Percentiles rank a stretch among this genome's conserved stretches.
phyloP scores from a whole-genome alignment of 2,329 filamentous ascomycete species.

The Penicillium sp. region DNA sequence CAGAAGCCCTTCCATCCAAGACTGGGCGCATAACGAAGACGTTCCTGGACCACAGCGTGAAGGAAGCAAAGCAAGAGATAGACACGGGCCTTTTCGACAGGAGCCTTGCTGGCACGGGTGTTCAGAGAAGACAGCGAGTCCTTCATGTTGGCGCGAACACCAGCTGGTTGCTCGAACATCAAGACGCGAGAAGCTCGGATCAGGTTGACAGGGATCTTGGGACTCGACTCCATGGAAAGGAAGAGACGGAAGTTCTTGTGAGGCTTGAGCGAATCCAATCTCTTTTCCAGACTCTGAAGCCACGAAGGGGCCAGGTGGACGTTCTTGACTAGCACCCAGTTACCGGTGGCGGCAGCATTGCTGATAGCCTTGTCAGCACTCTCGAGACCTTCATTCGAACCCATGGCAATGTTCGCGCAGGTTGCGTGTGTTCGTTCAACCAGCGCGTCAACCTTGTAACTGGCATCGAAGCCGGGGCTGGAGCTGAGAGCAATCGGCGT shows the following conservation, averaged over 20 bases:
- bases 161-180: slow-evolving; percentile 97
- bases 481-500: slow-evolving; percentile 89
- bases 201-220: slow-evolving; percentile 93
- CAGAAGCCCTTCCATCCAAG: slow-evolving; percentile 98
- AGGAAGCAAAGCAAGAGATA: slow-evolving; percentile 91
- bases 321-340: slow-evolving; percentile 98
- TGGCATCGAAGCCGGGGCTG: slow-evolving; percentile 93
- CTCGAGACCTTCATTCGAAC: slow-evolving; percentile 87
- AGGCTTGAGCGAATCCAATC: slow-evolving; percentile 90
- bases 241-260: slow-evolving; percentile 91
- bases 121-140: slow-evolving; percentile 85
- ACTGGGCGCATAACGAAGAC: slow-evolving; percentile 85
- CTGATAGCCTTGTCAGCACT: slow-evolving; percentile 93
- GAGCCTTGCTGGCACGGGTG: slow-evolving; percentile 68
- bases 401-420: slow-evolving; percentile 98
- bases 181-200: slow-evolving; percentile 88
- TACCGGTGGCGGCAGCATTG: slow-evolving; percentile 83
- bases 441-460: slow-evolving; percentile 95
- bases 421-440: slow-evolving; percentile 76
- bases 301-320: slow-evolving; percentile 93
- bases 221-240: slow-evolving; percentile 95
- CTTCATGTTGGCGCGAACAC: slow-evolving; percentile 96
- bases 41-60: slow-evolving; percentile 92
- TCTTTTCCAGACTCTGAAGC: slow-evolving; percentile 95
- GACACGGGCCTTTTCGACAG: slow-evolving; percentile 82